These are phyloP conservation scores for Xanthoconium separans DNA, from an alignment of 1,284 basidiomycete species.

Conservation along the genomic window DNA sequence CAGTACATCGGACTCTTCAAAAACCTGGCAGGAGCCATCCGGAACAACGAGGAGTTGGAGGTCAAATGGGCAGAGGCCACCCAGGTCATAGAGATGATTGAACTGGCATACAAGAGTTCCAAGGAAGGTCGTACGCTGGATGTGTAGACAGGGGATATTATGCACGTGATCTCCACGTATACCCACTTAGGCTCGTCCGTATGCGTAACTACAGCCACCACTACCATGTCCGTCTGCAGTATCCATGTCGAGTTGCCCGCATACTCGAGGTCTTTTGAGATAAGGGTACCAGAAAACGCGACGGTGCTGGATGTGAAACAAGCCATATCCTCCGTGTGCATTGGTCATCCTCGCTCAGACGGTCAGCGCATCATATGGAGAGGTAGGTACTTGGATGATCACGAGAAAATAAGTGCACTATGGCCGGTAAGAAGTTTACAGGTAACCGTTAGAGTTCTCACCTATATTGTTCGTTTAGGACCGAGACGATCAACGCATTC, in stretches of 20 bases:
- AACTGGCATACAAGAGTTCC: slow-evolving; percentile 65
- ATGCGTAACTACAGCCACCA: slow-evolving; percentile 13
- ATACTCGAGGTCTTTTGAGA: slow-evolving; percentile 60
- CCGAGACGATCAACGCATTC: slow-evolving; percentile 53
- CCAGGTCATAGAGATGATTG: slow-evolving; percentile 70
- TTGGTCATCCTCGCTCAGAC: slow-evolving; percentile 61
- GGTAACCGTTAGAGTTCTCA: slow-evolving; percentile 9
- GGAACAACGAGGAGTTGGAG: slow-evolving; percentile 48
- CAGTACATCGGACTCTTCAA: slow-evolving; percentile 62
- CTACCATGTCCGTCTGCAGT: slow-evolving; percentile 37
- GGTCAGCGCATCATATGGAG: slow-evolving; percentile 76
- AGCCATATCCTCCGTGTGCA: slow-evolving; percentile 58
- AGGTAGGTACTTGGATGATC: slow-evolving; percentile 63
- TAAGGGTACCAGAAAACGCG: slow-evolving; percentile 48
- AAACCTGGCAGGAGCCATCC: slow-evolving; percentile 63
- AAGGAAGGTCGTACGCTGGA: slow-evolving; percentile 54
- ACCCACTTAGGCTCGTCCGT: not conserved
- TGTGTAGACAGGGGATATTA: not conserved
- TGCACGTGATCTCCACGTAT: not conserved
- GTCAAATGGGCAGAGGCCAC: slow-evolving; percentile 74
- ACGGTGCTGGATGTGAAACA: slow-evolving; percentile 66
- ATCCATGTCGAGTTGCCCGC: slow-evolving; percentile 74
- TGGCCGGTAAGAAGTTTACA: slow-evolving; percentile 57
- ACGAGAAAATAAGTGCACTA: slow-evolving; percentile 61
- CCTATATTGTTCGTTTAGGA: slow-evolving; percentile 39